A percentile compares a stretch with the other conserved stretches of the same genome.
Evolutionary conservation across 352 stramenopile genomes (phyloP).

Genomic region (Phytophthora crassamura): DNA sequence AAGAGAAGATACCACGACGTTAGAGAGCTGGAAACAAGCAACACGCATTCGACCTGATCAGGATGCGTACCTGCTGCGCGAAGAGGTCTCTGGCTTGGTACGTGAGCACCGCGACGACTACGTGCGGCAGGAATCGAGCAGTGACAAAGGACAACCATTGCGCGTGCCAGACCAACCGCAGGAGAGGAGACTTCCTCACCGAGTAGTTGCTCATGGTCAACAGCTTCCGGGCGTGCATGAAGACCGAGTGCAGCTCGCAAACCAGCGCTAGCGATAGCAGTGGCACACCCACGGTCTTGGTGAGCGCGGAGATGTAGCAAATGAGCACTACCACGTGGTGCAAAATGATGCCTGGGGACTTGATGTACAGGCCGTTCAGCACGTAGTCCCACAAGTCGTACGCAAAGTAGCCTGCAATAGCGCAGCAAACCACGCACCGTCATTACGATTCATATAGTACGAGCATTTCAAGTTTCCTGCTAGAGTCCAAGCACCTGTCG

Average conservation of each 20-base stretch:
- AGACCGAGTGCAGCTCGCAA: slow-evolving; percentile 81
- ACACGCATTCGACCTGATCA: no score
- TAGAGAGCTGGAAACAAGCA: not conserved
- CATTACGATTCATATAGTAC: not conserved
- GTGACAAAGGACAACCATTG: slow-evolving; percentile 67
- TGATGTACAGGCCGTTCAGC: slow-evolving; percentile 76
- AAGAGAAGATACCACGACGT: not conserved
- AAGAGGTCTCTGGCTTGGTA: slow-evolving; percentile 56
- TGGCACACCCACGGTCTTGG: slow-evolving; percentile 75
- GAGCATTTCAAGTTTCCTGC: not conserved
- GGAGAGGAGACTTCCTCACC: slow-evolving; percentile 29
- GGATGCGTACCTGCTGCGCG: slow-evolving; percentile 40
- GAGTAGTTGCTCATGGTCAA: slow-evolving; percentile 70
- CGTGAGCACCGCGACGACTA: slow-evolving; percentile 49
- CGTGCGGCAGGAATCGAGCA: slow-evolving; percentile 55
- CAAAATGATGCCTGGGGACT: slow-evolving; percentile 68
- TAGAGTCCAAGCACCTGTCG: slow-evolving; percentile 46
- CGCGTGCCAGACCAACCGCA: slow-evolving; percentile 56
- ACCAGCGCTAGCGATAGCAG: slow-evolving; percentile 75
- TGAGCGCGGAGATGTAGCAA: slow-evolving; percentile 81
- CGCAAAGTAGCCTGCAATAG: slow-evolving; percentile 67
- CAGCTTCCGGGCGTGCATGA: slow-evolving; percentile 81
- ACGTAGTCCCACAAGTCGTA: slow-evolving; percentile 86
- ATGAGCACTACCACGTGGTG: slow-evolving; percentile 84
- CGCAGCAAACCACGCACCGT: slow-evolving; percentile 11